phyloP scores from a whole-genome alignment of 139 green algal species.

The Coccomyxa sp. region DNA sequence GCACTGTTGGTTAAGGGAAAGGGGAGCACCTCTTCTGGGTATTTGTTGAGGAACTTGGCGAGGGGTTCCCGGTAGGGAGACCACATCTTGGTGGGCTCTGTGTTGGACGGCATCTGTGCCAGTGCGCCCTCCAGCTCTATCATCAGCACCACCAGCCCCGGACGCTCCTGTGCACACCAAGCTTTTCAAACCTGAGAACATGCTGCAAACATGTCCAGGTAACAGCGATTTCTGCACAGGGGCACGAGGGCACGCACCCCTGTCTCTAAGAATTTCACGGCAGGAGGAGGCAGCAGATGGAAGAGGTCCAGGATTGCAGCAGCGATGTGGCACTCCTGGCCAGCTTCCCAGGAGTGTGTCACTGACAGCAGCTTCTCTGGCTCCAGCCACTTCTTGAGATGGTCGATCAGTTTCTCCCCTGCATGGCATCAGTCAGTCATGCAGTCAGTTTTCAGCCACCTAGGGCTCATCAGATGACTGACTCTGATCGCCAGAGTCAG shows the following conservation, averaged over 20 bases:
- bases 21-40: slow-evolving; percentile 26
- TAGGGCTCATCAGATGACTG: background rate
- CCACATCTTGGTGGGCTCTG: slow-evolving; percentile 50
- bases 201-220: background rate
- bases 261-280: slow-evolving; percentile 85
- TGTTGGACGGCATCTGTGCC: slow-evolving; percentile 34
- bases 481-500: no score
- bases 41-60: slow-evolving; percentile 78
- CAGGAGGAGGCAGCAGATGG: slow-evolving; percentile 82
- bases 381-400: slow-evolving; percentile 88
- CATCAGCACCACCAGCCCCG: slow-evolving; percentile 85
- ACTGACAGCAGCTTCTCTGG: slow-evolving; percentile 31
- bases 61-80: slow-evolving; percentile 83
- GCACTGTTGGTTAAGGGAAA: no score
- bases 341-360: slow-evolving; percentile 37
- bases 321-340: slow-evolving; percentile 83
- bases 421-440: background rate
- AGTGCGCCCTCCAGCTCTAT: slow-evolving; percentile 90
- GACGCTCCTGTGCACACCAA: slow-evolving; percentile 28
- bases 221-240: background rate
- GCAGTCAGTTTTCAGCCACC: background rate
- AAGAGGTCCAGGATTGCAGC: slow-evolving; percentile 92
- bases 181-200: background rate
- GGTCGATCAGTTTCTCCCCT: slow-evolving; percentile 90
- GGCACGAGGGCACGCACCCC: slow-evolving; percentile 12